phyloP scores from a whole-genome alignment of 805 yeast genomes.

The Metschnikowia chrysomelidarum region DNA sequence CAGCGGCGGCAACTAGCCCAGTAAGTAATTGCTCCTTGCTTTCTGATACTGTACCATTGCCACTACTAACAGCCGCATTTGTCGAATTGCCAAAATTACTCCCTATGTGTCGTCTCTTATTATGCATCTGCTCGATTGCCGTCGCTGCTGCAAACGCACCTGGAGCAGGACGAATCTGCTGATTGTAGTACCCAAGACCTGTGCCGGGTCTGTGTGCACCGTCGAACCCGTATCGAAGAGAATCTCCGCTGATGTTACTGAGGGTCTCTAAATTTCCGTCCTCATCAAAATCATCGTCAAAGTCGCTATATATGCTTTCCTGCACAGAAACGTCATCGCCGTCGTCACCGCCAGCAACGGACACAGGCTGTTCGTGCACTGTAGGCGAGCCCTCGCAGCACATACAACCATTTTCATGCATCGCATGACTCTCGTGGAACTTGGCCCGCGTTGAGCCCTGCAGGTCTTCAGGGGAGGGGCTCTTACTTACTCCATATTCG shows the following conservation, averaged over 20 bases:
- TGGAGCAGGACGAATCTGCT: slow-evolving; percentile 60
- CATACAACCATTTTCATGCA: slow-evolving; percentile 43
- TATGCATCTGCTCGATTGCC: slow-evolving; percentile 54
- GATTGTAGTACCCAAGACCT: slow-evolving; percentile 6
- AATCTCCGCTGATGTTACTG: slow-evolving; percentile 30
- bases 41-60: slow-evolving; percentile 20
- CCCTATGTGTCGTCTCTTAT: too few relatives aligned
- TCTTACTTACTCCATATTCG: not conserved
- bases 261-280: slow-evolving; percentile 22
- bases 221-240: too few relatives aligned
- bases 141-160: slow-evolving; percentile 24
- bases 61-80: not conserved
- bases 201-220: too few relatives aligned
- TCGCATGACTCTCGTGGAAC: too few relatives aligned
- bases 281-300: slow-evolving; percentile 18
- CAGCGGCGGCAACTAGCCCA: slow-evolving; percentile 59
- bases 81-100: too few relatives aligned
- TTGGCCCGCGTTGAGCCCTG: too few relatives aligned
- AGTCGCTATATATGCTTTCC: slow-evolving; percentile 46
- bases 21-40: slow-evolving; percentile 38
- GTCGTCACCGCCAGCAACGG: slow-evolving; percentile 53
- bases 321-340: slow-evolving; percentile 30
- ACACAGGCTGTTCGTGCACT: slow-evolving; percentile 62
- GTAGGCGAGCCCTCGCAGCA: slow-evolving; percentile 54
- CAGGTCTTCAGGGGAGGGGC: slow-evolving; percentile 6